Percentiles rank a stretch among this genome's conserved stretches.
These are phyloP conservation scores for Entamoeba invadens DNA, from an alignment of 208 protist species.

Conservation along the genomic window DNA sequence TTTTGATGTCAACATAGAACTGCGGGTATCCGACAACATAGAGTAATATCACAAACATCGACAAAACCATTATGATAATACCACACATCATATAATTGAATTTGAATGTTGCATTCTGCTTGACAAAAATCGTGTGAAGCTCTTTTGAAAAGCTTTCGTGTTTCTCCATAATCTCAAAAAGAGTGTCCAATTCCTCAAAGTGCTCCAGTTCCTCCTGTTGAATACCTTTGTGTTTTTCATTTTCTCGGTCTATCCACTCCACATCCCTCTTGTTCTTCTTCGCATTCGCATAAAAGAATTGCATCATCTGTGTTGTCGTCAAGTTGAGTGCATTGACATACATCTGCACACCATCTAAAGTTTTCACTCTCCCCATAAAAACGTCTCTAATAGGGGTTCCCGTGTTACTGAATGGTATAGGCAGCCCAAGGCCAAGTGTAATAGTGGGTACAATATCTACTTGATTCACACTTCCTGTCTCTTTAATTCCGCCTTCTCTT, in stretches of 20 bases:
- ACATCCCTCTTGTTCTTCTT: neutral
- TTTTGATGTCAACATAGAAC: neutral
- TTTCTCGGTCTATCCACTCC: neutral
- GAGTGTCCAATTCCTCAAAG: neutral
- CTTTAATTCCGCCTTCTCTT: neutral
- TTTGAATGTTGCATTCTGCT: neutral
- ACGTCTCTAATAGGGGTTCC: slow-evolving; percentile 55
- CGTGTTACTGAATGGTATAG: slow-evolving; percentile 75
- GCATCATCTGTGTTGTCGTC: neutral
- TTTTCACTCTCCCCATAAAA: neutral
- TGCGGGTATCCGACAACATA: neutral
- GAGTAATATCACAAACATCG: neutral
- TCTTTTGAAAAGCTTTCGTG: neutral
- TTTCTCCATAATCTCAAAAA: neutral
- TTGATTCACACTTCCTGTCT: slow-evolving; percentile 50
- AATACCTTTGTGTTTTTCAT: neutral
- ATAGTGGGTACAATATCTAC: slow-evolving; percentile 75
- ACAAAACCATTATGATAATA: neutral
- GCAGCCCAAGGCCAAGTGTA: slow-evolving; percentile 60
- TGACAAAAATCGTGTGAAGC: neutral
- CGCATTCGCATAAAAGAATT: neutral
- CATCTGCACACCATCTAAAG: neutral
- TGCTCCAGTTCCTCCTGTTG: neutral
- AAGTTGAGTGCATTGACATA: slow-evolving; percentile 3
- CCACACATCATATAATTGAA: slow-evolving; percentile 11